Base-by-base conservation (phyloP, 352 stramenopile genomes). In the Globisporangium iwayamae region DNA sequence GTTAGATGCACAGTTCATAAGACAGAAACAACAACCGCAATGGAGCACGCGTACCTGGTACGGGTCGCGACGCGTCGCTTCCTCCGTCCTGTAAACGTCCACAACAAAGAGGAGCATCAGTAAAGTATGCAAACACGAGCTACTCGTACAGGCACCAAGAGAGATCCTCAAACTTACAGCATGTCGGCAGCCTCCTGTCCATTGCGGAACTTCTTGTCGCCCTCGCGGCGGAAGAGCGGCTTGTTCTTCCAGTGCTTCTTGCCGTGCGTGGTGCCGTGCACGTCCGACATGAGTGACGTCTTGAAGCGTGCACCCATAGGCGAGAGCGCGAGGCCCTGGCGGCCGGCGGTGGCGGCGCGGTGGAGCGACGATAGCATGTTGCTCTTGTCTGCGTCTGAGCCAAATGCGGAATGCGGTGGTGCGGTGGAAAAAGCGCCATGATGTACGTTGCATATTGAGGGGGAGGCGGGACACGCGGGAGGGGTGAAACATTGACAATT, bases 221-320 rank as follows among this genome's bases (percentile, higher is more conserved):
- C 95, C 59, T 98, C 93, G 65, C 95, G 93, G 52, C 95, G 90
- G 78, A 98, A 98, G 8, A 99, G 85, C 39, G 96, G 96, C 73
- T 98, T 98, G 83, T 98, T 98, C 67, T 96, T 92, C 95, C 95
- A 99, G 61, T 92, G 82, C 71, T 95, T 95, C 71, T 92, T 91
- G 73, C 86, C 86, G 74, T 95, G 86, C 6, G 79, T 93, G 45
- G 86, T 95, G 62, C 86, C 86, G 71, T 95, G 86, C 11, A 95
- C 86, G 69, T 95, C 86, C 74, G 86, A 93, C 86, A 95, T 95
- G 68, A 95, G 80, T 66, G 81, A 83, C 22, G 83, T 77, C 57
- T 58, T 60, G 56, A 69, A 70, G 56, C 77, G 77, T 38, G 68
- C 63, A 5, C 74, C 62, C 20, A 60, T 30, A 22, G 72, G 62